Conservation (phyloP, 1,139 yeast genomes). For the Geotrichum klebahnii region DNA sequence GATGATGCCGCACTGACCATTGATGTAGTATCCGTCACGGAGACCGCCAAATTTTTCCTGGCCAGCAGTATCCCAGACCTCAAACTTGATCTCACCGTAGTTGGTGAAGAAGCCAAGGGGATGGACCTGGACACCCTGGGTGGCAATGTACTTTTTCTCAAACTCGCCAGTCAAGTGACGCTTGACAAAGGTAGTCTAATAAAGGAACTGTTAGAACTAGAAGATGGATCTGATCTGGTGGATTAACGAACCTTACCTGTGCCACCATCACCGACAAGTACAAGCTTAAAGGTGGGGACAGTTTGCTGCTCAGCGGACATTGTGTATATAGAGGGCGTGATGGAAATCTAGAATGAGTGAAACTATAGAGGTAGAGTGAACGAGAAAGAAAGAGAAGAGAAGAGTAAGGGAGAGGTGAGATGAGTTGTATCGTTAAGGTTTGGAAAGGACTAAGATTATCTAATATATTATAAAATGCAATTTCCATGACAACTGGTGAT, state of each 20-base stretch:
- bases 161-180: constrained; percentile 99
- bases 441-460: too few species aligned
- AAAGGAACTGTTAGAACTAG: background rate
- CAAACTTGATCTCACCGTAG: constrained; percentile 97
- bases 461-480: too few species aligned
- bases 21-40: constrained; percentile 98
- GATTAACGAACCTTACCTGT: constrained; percentile 73
- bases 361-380: background rate
- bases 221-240: background rate
- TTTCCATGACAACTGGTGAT: too few species aligned
- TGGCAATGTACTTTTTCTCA: constrained; percentile 98
- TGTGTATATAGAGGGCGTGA: constrained; percentile 19
- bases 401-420: too few species aligned
- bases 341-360: background rate
- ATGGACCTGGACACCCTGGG: constrained; percentile 98
- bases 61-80: constrained; percentile 99
- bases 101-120: constrained; percentile 98
- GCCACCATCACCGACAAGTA: constrained; percentile 99
- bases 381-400: constrained; percentile 1
- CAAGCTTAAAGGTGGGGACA: constrained; percentile 97
- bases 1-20: constrained; percentile 99
- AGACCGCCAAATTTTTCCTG: constrained; percentile 99
- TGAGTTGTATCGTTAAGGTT: too few species aligned
- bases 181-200: constrained; percentile 95
- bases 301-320: constrained; percentile 54